Evolutionary conservation across 148 eudicot genomes (phyloP).

Genomic region (Beta vulgaris): DNA sequence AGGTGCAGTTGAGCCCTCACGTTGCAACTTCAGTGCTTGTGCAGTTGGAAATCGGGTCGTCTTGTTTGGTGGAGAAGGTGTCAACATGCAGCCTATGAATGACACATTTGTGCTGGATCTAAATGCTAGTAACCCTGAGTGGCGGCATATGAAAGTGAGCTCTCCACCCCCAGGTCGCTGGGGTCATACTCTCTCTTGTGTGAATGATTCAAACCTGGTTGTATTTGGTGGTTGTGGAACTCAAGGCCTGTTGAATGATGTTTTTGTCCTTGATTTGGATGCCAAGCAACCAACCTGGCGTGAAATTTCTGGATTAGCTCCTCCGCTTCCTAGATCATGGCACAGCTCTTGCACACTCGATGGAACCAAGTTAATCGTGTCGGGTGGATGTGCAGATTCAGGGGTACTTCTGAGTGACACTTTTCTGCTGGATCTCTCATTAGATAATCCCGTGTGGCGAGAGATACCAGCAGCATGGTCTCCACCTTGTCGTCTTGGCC

Average conservation of each 20-base stretch:
- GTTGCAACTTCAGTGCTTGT: constrained; percentile 97
- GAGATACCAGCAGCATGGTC: constrained; percentile 91
- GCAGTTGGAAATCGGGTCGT: constrained; percentile 95
- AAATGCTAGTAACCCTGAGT: constrained; percentile 69
- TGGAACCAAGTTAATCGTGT: constrained; percentile 87
- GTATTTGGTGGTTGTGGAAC: constrained; percentile 94
- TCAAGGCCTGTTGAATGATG: constrained; percentile 85
- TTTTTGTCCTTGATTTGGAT: constrained; percentile 78
- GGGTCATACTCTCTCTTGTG: constrained; percentile 91
- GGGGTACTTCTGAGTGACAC: constrained; percentile 94
- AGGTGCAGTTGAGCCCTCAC: constrained; percentile 91
- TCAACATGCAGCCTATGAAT: constrained; percentile 93
- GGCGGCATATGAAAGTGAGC: constrained; percentile 81
- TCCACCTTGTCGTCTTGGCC: constrained; percentile 95
- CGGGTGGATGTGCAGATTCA: constrained; percentile 97
- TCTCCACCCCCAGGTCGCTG: constrained; percentile 98
- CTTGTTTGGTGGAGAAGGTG: constrained; percentile 90
- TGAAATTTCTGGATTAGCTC: constrained; percentile 86
- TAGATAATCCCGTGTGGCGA: constrained; percentile 89
- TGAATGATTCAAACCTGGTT: constrained; percentile 78
- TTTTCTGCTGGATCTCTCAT: constrained; percentile 84
- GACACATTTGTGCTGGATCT: constrained; percentile 91
- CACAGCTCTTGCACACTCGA: constrained; percentile 97
- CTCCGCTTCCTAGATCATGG: constrained; percentile 95
- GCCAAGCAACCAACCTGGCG: constrained; percentile 95